Evolutionary conservation across 495 filamentous ascomycete species (phyloP).

Genomic region (Penicillium paradoxum): DNA sequence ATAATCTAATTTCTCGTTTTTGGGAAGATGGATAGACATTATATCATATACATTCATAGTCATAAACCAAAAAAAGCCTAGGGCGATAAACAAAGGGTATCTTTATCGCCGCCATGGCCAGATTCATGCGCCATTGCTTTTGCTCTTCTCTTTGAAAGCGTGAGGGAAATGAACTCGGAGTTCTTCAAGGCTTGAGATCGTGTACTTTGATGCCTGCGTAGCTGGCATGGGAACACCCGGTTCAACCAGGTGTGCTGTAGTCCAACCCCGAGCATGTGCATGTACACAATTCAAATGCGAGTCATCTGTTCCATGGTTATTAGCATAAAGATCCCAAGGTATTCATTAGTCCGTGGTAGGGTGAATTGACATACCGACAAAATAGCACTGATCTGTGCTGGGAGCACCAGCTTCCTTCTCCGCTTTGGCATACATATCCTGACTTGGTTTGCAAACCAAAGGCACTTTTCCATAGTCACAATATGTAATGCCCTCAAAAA

Average conservation of each 20-base stretch:
- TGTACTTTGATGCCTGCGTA: constrained; percentile 57
- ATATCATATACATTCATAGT: constrained; percentile 8
- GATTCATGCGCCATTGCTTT: constrained; percentile 8
- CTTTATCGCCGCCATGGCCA: background rate
- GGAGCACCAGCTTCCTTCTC: constrained; percentile 58
- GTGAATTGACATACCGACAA: constrained; percentile 62
- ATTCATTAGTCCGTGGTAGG: background rate
- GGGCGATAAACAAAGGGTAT: background rate
- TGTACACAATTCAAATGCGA: constrained; percentile 68
- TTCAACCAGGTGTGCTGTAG: constrained; percentile 74
- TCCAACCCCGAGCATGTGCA: constrained; percentile 75
- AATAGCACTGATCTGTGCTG: constrained; percentile 63
- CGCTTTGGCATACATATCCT: constrained; percentile 79
- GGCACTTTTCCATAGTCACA: constrained; percentile 72
- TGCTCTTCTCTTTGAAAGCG: constrained; percentile 54
- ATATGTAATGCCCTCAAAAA: constrained; percentile 89
- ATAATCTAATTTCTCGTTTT: background rate
- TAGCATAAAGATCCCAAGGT: background rate
- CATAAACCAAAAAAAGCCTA: constrained; percentile 3
- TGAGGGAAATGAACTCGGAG: constrained; percentile 68
- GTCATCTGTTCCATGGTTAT: constrained; percentile 57
- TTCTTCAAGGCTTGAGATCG: constrained; percentile 68
- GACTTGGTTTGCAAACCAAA: constrained; percentile 79
- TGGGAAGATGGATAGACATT: background rate
- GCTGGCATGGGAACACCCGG: constrained; percentile 54